Evolutionary conservation across 2,329 filamentous ascomycete species (phyloP).

Genomic region (Fusarium sulawesiense): DNA sequence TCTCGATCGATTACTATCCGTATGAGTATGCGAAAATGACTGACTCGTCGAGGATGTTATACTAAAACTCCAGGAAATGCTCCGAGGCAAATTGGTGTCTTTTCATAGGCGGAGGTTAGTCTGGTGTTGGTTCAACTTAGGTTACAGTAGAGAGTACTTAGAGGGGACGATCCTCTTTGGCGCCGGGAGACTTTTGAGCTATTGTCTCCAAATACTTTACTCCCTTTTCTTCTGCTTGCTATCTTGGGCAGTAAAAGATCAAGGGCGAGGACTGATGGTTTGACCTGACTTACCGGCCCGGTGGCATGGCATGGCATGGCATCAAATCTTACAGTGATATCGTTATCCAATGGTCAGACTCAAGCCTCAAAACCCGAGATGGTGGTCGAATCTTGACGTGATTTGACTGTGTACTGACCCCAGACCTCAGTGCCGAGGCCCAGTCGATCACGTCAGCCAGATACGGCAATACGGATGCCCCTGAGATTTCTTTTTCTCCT

Average conservation of each 20-base stretch:
- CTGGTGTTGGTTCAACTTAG: not conserved
- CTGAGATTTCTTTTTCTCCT: not conserved
- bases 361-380: conserved; percentile 10
- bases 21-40: not conserved
- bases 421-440: conserved; percentile 21
- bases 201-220: conserved; percentile 10
- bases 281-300: not conserved
- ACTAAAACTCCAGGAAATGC: not conserved
- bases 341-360: conserved; percentile 2
- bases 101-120: not conserved
- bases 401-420: not conserved
- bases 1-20: not conserved
- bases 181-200: conserved; percentile 17
- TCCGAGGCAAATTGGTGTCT: not conserved
- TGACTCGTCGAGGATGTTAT: conserved; percentile 4
- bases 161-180: conserved; percentile 23
- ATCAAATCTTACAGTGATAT: not conserved
- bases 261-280: not conserved
- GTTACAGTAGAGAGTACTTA: not conserved
- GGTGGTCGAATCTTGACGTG: conserved; percentile 3
- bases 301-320: not conserved
- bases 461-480: conserved; percentile 5
- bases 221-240: not conserved
- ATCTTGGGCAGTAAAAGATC: not conserved
- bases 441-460: conserved; percentile 32